These are phyloP conservation scores for Trichoderma brevicompactum DNA, from an alignment of 2,329 filamentous ascomycete species.

Conservation along the genomic window DNA sequence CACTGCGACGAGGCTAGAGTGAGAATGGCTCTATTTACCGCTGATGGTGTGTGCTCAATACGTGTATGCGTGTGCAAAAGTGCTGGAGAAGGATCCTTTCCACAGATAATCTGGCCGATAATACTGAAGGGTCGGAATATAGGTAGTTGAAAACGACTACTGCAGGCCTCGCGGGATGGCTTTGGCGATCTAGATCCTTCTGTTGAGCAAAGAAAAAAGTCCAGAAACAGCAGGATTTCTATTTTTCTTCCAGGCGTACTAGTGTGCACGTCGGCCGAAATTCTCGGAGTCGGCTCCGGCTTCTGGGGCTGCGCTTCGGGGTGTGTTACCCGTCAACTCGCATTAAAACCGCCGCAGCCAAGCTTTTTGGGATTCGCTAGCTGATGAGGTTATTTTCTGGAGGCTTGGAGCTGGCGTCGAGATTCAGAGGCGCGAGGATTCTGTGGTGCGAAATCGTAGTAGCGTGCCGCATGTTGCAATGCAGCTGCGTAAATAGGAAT, in stretches of 20 bases:
- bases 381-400: too few relatives aligned
- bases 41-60: too few relatives aligned
- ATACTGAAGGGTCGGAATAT: background rate
- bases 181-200: background rate
- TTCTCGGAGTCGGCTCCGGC: background rate
- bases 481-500: too few relatives aligned
- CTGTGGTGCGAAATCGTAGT: too few relatives aligned
- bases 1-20: background rate
- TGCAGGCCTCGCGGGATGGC: background rate
- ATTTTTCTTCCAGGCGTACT: background rate
- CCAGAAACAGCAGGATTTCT: background rate
- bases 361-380: background rate
- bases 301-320: background rate
- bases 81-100: background rate
- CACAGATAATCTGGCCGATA: background rate
- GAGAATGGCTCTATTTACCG: background rate
- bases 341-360: background rate
- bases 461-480: too few relatives aligned
- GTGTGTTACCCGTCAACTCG: background rate
- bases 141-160: background rate
- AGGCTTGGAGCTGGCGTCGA: too few relatives aligned
- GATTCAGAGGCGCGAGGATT: too few relatives aligned
- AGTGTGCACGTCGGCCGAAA: background rate
- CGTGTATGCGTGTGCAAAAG: background rate
- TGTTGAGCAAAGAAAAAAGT: background rate